These are phyloP conservation scores for Phytopythium vexans DNA, from an alignment of 352 stramenopile genomes.

Conservation along the genomic window DNA sequence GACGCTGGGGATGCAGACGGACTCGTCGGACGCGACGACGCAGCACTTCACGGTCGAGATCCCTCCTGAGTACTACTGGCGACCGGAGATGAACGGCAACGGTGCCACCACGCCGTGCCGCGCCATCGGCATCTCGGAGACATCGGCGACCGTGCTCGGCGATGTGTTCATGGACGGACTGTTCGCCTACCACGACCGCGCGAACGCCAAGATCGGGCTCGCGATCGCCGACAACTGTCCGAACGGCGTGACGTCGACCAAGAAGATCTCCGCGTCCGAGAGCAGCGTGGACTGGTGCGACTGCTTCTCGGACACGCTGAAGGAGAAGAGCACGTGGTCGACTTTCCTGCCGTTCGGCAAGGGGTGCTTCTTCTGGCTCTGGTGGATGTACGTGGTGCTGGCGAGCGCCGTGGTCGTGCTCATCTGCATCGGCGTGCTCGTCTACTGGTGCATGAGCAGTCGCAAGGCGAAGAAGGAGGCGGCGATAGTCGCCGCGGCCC, in stretches of 20 bases:
- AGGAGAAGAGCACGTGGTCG: constrained; percentile 52
- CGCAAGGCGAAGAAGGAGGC: constrained; percentile 29
- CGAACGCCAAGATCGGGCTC: constrained; percentile 54
- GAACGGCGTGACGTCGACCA: constrained; percentile 70
- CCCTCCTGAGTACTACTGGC: constrained; percentile 80
- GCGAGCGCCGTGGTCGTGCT: constrained; percentile 54
- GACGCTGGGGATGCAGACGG: constrained; percentile 54
- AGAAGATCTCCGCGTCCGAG: constrained; percentile 53
- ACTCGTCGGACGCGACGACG: constrained; percentile 32
- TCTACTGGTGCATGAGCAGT: constrained; percentile 59
- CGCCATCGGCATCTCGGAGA: constrained; percentile 77
- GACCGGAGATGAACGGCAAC: constrained; percentile 70
- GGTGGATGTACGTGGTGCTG: constrained; percentile 85
- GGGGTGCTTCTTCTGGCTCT: constrained; percentile 81
- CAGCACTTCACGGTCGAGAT: constrained; percentile 78
- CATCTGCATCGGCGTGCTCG: constrained; percentile 45
- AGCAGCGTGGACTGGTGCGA: constrained; percentile 55
- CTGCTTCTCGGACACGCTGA: constrained; percentile 66
- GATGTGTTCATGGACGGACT: constrained; percentile 87
- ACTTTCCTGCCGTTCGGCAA: constrained; percentile 56
- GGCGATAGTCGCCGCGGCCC: not conserved
- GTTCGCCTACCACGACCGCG: constrained; percentile 74
- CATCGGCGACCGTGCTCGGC: constrained; percentile 61
- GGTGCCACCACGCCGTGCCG: constrained; percentile 53
- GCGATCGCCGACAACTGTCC: constrained; percentile 76